Percentiles rank a stretch among this genome's conserved stretches.
Evolutionary conservation across 2,329 filamentous ascomycete genomes (phyloP).

Genomic region (Sphaerulina musiva): DNA sequence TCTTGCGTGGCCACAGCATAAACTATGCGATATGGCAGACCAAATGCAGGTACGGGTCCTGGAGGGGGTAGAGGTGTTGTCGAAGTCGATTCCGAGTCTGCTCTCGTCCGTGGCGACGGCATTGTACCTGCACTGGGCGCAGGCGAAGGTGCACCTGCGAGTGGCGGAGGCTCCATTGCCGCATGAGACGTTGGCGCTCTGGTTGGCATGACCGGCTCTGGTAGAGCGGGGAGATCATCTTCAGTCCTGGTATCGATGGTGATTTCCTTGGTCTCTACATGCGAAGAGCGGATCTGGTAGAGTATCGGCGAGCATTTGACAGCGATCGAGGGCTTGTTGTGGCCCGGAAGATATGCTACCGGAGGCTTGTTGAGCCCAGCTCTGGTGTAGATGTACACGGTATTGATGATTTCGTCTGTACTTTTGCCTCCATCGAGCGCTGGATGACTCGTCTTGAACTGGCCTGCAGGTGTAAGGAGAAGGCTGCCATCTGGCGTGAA

Average conservation of each 20-base stretch:
- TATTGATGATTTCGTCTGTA: constrained; percentile 84
- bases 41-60: constrained; percentile 60
- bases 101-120: constrained; percentile 44
- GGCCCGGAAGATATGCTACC: constrained; percentile 86
- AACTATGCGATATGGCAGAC: constrained; percentile 83
- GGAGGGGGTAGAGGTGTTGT: constrained; percentile 46
- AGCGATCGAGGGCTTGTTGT: constrained; percentile 96
- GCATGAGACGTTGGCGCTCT: constrained; percentile 54
- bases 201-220: constrained; percentile 63
- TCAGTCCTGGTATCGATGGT: constrained; percentile 89
- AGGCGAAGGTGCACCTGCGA: constrained; percentile 49
- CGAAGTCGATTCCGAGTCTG: constrained; percentile 48
- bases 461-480: constrained; percentile 87
- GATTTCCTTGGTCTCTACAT: constrained; percentile 70
- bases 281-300: constrained; percentile 68
- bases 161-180: constrained; percentile 77
- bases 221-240: constrained; percentile 73
- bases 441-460: constrained; percentile 76
- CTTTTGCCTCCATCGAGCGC: constrained; percentile 65
- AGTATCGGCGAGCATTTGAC: constrained; percentile 88
- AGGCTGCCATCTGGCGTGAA: constrained; percentile 95
- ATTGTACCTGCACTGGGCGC: constrained; percentile 45
- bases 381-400: constrained; percentile 95
- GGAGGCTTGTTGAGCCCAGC: constrained; percentile 96
- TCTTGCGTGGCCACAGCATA: constrained; percentile 98